phyloP scores from a whole-genome alignment of 345 rosid species.

The Sisymbrium irio region DNA sequence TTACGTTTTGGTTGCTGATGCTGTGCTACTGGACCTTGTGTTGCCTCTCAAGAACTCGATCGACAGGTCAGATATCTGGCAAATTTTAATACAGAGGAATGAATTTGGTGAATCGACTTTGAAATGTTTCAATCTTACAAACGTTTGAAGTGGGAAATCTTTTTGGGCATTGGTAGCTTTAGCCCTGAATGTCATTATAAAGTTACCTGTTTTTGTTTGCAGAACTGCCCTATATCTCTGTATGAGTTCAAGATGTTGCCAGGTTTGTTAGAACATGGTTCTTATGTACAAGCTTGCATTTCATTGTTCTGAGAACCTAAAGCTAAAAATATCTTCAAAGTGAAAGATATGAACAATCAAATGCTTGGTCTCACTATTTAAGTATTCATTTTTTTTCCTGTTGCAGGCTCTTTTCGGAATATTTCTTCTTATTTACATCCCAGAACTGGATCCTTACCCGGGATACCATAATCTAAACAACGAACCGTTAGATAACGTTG shows the following conservation, averaged over 20 bases:
- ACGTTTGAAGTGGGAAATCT: background rate
- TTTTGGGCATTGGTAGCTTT: background rate
- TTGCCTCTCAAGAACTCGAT: constrained; percentile 50
- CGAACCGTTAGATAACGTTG: constrained; percentile 52
- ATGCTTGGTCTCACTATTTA: background rate
- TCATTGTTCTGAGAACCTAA: background rate
- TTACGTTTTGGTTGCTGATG: constrained; percentile 83
- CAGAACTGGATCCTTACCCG: constrained; percentile 64
- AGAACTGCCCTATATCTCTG: constrained; percentile 52
- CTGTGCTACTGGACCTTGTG: constrained; percentile 73
- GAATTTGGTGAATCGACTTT: background rate
- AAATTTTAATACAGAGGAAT: background rate
- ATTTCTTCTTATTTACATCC: constrained; percentile 68
- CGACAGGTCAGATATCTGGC: constrained; percentile 41
- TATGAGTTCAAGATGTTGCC: constrained; percentile 60
- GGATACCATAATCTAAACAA: constrained; percentile 50
- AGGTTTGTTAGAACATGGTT: constrained; percentile 52
- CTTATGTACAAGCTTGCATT: background rate
- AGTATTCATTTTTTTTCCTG: background rate
- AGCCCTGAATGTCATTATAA: constrained; percentile 8
- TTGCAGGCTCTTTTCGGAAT: constrained; percentile 71
- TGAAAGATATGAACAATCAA: background rate
- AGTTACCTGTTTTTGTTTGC: constrained; percentile 33
- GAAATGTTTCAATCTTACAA: background rate
- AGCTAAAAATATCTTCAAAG: background rate